Conservation (phyloP, 768 basidiomycete species). For the Mycena maculata region DNA sequence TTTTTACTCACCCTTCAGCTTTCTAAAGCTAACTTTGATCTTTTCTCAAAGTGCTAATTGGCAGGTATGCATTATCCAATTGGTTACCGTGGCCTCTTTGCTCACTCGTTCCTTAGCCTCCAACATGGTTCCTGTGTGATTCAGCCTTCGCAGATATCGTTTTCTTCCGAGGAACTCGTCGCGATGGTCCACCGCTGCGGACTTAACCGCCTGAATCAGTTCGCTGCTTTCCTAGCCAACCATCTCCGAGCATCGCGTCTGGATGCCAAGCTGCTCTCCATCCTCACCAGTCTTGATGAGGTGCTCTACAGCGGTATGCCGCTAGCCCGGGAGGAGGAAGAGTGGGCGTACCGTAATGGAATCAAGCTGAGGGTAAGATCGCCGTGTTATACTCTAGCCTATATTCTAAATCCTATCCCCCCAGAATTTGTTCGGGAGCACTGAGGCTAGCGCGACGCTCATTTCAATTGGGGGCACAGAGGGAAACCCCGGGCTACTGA, state of each 20-base stretch:
- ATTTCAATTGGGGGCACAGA: conserved; percentile 55
- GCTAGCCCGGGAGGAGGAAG: conserved; percentile 62
- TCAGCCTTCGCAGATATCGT: conserved; percentile 65
- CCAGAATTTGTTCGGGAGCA: conserved; percentile 69
- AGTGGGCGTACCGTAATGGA: conserved; percentile 59
- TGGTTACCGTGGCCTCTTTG: conserved; percentile 27
- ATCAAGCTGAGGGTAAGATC: conserved; percentile 57
- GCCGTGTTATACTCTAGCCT: conserved; percentile 24
- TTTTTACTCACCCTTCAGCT: conserved; percentile 33
- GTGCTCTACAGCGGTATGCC: conserved; percentile 65
- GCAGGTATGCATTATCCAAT: conserved; percentile 31
- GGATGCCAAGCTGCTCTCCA: conserved; percentile 58
- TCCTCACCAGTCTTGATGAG: conserved; percentile 59
- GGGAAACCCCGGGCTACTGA: conserved; percentile 50
- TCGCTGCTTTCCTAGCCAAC: conserved; percentile 62
- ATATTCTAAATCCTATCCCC: conserved; percentile 28
- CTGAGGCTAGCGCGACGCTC: conserved; percentile 67
- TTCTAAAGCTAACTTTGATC: conserved; percentile 34
- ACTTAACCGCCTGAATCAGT: conserved; percentile 68
- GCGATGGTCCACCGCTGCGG: conserved; percentile 64
- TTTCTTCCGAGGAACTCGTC: conserved; percentile 63
- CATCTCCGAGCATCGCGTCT: conserved; percentile 60
- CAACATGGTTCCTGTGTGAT: conserved; percentile 71
- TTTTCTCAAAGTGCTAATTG: conserved; percentile 27
- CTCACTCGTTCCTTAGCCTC: conserved; percentile 59